Percentiles rank a stretch among this genome's conserved stretches.
These are phyloP conservation scores for Quercus gilva DNA, from an alignment of 306 rosid species.

Conservation along the genomic window DNA sequence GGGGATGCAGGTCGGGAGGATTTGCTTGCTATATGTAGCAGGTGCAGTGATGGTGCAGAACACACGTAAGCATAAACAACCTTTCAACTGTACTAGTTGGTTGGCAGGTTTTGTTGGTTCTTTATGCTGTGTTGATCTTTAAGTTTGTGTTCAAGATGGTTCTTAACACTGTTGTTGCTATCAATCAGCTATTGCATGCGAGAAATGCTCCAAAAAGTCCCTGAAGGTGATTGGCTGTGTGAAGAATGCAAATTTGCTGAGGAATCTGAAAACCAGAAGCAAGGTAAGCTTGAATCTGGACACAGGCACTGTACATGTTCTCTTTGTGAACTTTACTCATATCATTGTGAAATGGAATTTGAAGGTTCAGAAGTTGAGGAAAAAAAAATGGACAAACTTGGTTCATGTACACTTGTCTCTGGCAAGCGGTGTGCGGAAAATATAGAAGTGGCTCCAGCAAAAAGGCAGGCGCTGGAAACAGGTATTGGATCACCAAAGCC, in stretches of 20 bases:
- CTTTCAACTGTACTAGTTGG: conserved; percentile 10
- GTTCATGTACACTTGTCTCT: conserved; percentile 43
- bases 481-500: conserved; percentile 62
- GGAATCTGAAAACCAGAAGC: conserved; percentile 54
- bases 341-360: conserved; percentile 26
- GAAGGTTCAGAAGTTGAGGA: conserved; percentile 43
- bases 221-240: conserved; percentile 84
- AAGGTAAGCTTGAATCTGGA: conserved; percentile 41
- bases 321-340: conserved; percentile 3
- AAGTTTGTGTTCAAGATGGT: conserved; percentile 16
- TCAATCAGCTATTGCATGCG: conserved; percentile 87
- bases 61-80: conserved; percentile 64
- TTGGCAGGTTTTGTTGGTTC: conserved; percentile 19
- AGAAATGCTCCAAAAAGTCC: conserved; percentile 68
- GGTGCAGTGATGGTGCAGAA: conserved; percentile 97
- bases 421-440: conserved; percentile 63
- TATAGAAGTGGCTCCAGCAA: conserved; percentile 49
- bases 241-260: conserved; percentile 78
- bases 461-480: conserved; percentile 68
- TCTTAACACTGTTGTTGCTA: conserved; percentile 23
- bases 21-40: conserved; percentile 79
- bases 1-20: conserved; percentile 96
- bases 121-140: conserved; percentile 13
- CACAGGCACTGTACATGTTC: conserved; percentile 7
- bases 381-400: conserved; percentile 30